phyloP scores from a whole-genome alignment of 2,329 filamentous ascomycete genomes.

The Penicillium griseofulvum region DNA sequence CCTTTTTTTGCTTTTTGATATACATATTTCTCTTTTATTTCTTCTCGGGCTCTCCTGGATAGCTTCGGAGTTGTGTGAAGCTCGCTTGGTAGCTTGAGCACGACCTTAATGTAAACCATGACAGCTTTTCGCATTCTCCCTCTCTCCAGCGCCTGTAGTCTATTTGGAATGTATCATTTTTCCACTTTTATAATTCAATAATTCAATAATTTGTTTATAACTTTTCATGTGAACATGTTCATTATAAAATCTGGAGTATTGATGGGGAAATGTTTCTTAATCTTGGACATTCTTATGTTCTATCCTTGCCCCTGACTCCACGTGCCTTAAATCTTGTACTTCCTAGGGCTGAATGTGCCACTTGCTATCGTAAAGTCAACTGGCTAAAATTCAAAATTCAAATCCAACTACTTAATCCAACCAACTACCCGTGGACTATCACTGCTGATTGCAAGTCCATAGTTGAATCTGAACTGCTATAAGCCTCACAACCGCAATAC shows the following conservation, averaged over 20 bases:
- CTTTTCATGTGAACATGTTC: not conserved
- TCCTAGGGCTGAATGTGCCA: constrained; percentile 1
- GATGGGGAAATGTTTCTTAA: not conserved
- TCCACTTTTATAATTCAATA: not conserved
- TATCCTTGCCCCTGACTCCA: not conserved
- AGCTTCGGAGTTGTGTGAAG: constrained; percentile 30
- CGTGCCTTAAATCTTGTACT: not conserved
- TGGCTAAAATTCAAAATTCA: not conserved
- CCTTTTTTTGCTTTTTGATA: constrained; percentile 21
- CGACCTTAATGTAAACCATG: constrained; percentile 32
- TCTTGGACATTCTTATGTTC: no score
- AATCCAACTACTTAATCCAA: not conserved
- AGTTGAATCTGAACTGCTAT: not conserved
- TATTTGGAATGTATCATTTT: constrained; percentile 19
- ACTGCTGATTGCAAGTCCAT: not conserved
- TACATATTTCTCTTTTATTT: constrained; percentile 22
- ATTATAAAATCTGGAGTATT: not conserved
- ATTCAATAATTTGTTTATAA: not conserved
- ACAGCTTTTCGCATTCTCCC: constrained; percentile 25
- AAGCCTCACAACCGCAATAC: not conserved
- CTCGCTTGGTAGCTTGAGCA: constrained; percentile 29
- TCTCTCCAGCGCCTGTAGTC: constrained; percentile 22
- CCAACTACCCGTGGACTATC: no score
- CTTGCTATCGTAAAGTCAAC: not conserved
- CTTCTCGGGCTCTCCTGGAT: constrained; percentile 28